These are phyloP conservation scores for Colletotrichum musicola DNA, from an alignment of 2,329 filamentous ascomycete genomes.

Conservation along the genomic window DNA sequence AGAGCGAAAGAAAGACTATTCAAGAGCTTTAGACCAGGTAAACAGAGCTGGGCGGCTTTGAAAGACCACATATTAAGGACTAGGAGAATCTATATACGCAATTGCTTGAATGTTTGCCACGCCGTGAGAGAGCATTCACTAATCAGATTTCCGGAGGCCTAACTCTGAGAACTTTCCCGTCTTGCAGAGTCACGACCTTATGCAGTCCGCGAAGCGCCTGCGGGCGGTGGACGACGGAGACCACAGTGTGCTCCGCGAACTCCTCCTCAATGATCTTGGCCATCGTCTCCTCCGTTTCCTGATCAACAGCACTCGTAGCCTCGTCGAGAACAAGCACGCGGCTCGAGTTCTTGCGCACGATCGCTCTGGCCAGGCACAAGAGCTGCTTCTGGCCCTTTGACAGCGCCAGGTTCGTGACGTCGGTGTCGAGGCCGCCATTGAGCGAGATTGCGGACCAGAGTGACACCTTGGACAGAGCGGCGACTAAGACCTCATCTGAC, in stretches of 20 bases:
- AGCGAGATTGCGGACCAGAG: conserved; percentile 37
- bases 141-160: background rate
- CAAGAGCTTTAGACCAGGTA: too few relatives aligned
- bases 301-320: conserved; percentile 71
- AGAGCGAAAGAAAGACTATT: too few relatives aligned
- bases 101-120: too few relatives aligned
- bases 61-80: too few relatives aligned
- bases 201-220: conserved; percentile 19
- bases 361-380: conserved; percentile 43
- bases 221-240: conserved; percentile 46
- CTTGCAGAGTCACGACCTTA: conserved; percentile 18
- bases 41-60: too few relatives aligned
- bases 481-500: conserved; percentile 35
- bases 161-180: conserved; percentile 12
- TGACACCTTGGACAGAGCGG: conserved; percentile 36
- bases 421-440: conserved; percentile 39
- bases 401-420: conserved; percentile 34
- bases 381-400: conserved; percentile 44
- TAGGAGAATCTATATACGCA: too few relatives aligned
- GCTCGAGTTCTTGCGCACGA: conserved; percentile 7
- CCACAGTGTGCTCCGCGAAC: conserved; percentile 43
- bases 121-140: too few relatives aligned
- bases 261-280: conserved; percentile 37
- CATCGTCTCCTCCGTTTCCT: conserved; percentile 47
- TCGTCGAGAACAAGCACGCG: conserved; percentile 76